A percentile compares a stretch with the other conserved stretches of the same genome.
These are phyloP conservation scores for Tylopilus felleus DNA, from an alignment of 768 basidiomycete species.

Conservation along the genomic window DNA sequence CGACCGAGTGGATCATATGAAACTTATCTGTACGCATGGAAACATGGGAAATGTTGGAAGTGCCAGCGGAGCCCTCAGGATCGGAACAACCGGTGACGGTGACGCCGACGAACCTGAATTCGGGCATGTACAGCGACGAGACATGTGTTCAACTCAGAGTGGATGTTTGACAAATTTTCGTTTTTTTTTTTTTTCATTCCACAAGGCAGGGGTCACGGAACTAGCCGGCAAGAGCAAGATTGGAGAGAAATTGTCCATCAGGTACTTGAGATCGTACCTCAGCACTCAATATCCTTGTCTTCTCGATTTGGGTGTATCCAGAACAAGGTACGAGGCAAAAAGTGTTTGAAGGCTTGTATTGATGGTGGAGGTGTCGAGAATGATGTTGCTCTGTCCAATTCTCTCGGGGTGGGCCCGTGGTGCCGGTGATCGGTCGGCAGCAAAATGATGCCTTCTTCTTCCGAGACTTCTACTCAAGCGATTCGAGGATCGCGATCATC, in stretches of 20 bases:
- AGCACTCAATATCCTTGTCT: neutral
- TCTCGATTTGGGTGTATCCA: neutral
- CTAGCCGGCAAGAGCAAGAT: neutral
- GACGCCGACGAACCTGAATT: neutral
- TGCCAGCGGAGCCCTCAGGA: slow-evolving; percentile 14
- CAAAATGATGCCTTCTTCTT: slow-evolving; percentile 19
- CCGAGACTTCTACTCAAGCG: slow-evolving; percentile 24
- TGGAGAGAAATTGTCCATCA: no score
- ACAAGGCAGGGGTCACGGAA: neutral
- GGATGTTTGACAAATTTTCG: neutral
- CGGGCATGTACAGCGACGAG: neutral
- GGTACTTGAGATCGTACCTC: slow-evolving; percentile 24
- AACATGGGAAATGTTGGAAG: slow-evolving; percentile 6
- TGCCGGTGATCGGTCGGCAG: slow-evolving; percentile 26
- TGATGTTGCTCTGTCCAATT: neutral
- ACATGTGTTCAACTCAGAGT: no score
- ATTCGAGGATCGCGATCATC: slow-evolving; percentile 28
- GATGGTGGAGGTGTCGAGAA: neutral
- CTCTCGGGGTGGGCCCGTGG: slow-evolving; percentile 1
- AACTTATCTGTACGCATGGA: slow-evolving; percentile 15
- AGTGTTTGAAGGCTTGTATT: neutral
- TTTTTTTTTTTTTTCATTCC: neutral
- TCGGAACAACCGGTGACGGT: neutral
- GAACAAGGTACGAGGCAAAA: neutral
- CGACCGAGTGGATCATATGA: slow-evolving; percentile 14